phyloP scores from a whole-genome alignment of 2,329 filamentous ascomycete genomes.

The Alternaria arbusti region DNA sequence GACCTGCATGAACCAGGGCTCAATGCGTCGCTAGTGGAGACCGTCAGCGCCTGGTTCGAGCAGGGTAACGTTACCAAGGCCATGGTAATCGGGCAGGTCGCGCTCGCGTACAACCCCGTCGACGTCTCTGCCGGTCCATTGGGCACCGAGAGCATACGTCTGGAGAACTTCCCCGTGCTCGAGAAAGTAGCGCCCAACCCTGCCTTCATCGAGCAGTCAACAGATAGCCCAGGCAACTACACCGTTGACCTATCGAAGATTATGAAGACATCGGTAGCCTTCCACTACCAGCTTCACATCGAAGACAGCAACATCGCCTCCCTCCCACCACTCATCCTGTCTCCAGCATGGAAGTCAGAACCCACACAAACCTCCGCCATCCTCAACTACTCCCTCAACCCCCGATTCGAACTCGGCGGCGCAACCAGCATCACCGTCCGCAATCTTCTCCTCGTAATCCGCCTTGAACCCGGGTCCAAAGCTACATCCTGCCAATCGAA shows the following conservation, averaged over 20 bases:
- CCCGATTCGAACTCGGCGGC: conserved; percentile 59
- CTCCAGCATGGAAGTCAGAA: conserved; percentile 82
- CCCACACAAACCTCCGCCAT: conserved; percentile 86
- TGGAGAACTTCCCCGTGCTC: conserved; percentile 86
- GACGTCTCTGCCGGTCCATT: conserved; percentile 51
- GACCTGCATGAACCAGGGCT: conserved; percentile 81
- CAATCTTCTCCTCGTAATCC: conserved; percentile 77
- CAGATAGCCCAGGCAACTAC: conserved; percentile 79
- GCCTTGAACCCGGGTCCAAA: conserved; percentile 68
- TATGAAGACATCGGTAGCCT: conserved; percentile 75
- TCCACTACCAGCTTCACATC: conserved; percentile 88
- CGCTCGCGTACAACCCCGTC: conserved; percentile 76
- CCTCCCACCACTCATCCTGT: conserved; percentile 76
- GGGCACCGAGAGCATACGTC: conserved; percentile 70
- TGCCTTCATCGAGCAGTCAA: conserved; percentile 78
- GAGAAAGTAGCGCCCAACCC: conserved; percentile 95
- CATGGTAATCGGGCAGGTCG: conserved; percentile 85
- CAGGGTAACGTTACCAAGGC: conserved; percentile 73
- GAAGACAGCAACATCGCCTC: conserved; percentile 60
- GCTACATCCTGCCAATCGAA: conserved; percentile 76
- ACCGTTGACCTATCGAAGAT: conserved; percentile 75
- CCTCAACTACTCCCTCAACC: conserved; percentile 84
- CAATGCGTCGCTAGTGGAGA: conserved; percentile 89
- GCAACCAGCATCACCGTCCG: conserved; percentile 64
- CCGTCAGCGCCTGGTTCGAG: conserved; percentile 84